Conservation (phyloP, 225 moss, liverwort and hornwort genomes). For the Antitrichia curtipendula region DNA sequence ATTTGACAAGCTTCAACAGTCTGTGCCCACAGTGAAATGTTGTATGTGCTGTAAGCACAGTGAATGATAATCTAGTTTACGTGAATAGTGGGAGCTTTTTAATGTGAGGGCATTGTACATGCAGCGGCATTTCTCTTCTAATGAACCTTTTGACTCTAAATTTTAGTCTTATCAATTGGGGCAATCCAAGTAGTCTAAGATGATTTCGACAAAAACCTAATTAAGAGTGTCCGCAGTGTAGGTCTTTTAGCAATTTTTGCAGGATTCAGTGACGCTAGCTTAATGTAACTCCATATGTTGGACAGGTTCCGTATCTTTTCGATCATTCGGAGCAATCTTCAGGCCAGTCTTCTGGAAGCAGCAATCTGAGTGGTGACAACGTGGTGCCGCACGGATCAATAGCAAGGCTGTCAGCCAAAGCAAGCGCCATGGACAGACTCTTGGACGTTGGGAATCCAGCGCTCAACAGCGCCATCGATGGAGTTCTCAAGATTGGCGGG, state of each 20-base stretch:
- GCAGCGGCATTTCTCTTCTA: not conserved
- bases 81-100: not conserved
- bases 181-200: not conserved
- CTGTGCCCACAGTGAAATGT: not conserved
- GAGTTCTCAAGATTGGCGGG: conserved; percentile 31
- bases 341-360: not conserved
- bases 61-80: not conserved
- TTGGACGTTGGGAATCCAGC: not conserved
- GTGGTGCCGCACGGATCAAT: not conserved
- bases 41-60: not conserved
- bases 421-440: not conserved
- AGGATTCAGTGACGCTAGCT: not conserved
- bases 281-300: not conserved
- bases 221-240: not conserved
- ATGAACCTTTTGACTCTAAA: not conserved
- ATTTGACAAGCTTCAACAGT: not conserved
- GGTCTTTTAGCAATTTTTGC: not conserved
- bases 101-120: not conserved
- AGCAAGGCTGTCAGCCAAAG: not conserved
- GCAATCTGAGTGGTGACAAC: not conserved
- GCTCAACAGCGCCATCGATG: conserved; percentile 20
- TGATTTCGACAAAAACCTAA: not conserved
- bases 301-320: conserved; percentile 16
- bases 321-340: not conserved
- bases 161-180: not conserved